Conservation (phyloP, 768 basidiomycete species). For the Leccinum broughii region DNA sequence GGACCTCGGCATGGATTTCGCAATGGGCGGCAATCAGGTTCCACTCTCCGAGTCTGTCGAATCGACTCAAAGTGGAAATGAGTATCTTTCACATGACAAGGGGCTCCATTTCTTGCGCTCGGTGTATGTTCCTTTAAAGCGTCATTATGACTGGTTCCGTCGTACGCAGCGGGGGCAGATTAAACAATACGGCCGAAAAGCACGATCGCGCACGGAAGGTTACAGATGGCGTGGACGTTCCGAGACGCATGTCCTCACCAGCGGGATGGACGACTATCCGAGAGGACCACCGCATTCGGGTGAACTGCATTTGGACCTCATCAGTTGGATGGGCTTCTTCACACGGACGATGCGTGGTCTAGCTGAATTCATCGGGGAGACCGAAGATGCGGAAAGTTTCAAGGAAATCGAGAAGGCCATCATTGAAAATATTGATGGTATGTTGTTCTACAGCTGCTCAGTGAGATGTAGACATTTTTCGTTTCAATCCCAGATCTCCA, state of each 20-base stretch:
- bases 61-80: conserved; percentile 40
- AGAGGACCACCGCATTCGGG: conserved; percentile 86
- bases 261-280: conserved; percentile 97
- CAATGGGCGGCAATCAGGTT: conserved; percentile 52
- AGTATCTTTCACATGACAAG: conserved; percentile 56
- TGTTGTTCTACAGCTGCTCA: not conserved
- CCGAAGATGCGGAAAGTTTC: conserved; percentile 80
- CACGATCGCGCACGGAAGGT: conserved; percentile 85
- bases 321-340: conserved; percentile 97
- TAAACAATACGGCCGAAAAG: conserved; percentile 81
- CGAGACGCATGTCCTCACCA: conserved; percentile 83
- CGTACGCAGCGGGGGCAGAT: conserved; percentile 93
- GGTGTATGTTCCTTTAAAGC: conserved; percentile 81
- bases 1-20: conserved; percentile 67
- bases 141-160: conserved; percentile 97
- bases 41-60: conserved; percentile 39
- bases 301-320: conserved; percentile 90
- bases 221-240: conserved; percentile 95
- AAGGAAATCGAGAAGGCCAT: conserved; percentile 77
- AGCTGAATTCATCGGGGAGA: conserved; percentile 81
- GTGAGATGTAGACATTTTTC: not conserved
- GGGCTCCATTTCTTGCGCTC: conserved; percentile 70
- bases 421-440: conserved; percentile 84
- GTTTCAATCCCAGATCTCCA: conserved; percentile 66
- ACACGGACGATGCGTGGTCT: conserved; percentile 91